Evolutionary conservation across 768 basidiomycete genomes (phyloP).

Genomic region (Pleurotus giganteus): DNA sequence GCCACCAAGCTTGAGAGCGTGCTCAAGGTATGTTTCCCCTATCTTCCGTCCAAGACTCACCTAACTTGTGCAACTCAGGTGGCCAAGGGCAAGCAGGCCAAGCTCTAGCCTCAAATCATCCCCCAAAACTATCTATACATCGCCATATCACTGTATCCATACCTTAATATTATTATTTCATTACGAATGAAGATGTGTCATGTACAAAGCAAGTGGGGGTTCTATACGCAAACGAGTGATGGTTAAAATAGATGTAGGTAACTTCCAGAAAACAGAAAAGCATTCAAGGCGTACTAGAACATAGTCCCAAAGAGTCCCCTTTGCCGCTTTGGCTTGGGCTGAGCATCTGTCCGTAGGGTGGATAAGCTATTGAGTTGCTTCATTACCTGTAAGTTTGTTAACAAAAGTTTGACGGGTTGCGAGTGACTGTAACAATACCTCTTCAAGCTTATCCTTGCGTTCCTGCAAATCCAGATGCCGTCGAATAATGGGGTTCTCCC

Average conservation of each 20-base stretch:
- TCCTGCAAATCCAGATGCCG: conserved; percentile 93
- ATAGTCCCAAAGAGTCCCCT: conserved; percentile 78
- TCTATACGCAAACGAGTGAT: conserved; percentile 8
- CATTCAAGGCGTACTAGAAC: conserved; percentile 38
- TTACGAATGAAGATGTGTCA: conserved; percentile 9
- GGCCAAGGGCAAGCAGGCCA: neutral
- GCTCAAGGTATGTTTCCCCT: conserved; percentile 58
- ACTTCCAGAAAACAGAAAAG: neutral
- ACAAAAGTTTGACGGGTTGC: neutral
- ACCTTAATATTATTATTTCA: neutral
- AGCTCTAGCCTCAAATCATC: neutral
- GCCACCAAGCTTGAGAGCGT: conserved; percentile 87
- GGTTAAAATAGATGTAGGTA: neutral
- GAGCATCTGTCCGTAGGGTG: conserved; percentile 80
- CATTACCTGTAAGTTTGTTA: conserved; percentile 64
- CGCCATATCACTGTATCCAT: neutral
- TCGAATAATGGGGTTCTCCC: conserved; percentile 90
- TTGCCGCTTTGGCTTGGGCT: conserved; percentile 69
- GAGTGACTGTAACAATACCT: conserved; percentile 41
- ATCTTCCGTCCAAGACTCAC: neutral
- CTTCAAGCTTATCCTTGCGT: conserved; percentile 95
- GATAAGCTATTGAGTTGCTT: conserved; percentile 92
- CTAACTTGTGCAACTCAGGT: conserved; percentile 18
- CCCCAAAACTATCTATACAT: neutral
- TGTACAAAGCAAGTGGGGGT: conserved; percentile 8